Conservation (phyloP, 495 filamentous ascomycete genomes). For the Aspergillus funiculosus region DNA sequence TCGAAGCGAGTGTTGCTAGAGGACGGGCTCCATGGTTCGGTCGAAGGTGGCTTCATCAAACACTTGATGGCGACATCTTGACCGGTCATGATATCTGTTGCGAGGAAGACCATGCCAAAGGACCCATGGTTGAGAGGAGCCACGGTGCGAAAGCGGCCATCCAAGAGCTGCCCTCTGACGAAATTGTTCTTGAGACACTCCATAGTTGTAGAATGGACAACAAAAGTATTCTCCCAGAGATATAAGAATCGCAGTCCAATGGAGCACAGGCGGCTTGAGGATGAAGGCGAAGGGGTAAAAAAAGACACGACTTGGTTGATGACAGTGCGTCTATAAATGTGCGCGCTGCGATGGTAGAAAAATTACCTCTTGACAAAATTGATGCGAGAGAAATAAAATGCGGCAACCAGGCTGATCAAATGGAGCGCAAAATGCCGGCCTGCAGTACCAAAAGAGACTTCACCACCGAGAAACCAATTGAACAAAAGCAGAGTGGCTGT, state of each 20-base stretch:
- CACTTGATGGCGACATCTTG: conserved; percentile 91
- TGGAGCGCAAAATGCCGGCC: conserved; percentile 33
- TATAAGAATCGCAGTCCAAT: conserved; percentile 21
- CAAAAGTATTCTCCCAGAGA: conserved; percentile 28
- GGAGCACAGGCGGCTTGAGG: background rate
- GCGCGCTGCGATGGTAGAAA: conserved; percentile 20
- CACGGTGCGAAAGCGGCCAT: conserved; percentile 82
- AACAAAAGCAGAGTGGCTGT: conserved; percentile 13
- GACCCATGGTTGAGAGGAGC: conserved; percentile 97
- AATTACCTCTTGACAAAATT: conserved; percentile 30
- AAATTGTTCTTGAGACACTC: conserved; percentile 75
- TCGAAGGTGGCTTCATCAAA: conserved; percentile 65
- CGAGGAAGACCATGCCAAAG: conserved; percentile 96
- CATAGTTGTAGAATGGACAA: conserved; percentile 45
- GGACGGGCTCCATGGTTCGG: conserved; percentile 49
- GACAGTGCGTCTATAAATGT: conserved; percentile 19
- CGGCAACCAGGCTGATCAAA: conserved; percentile 36
- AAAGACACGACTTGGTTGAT: conserved; percentile 10
- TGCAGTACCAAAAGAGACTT: conserved; percentile 28
- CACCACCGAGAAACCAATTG: conserved; percentile 22
- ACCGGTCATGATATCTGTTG: conserved; percentile 66
- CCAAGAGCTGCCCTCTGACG: conserved; percentile 63
- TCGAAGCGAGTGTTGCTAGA: conserved; percentile 77
- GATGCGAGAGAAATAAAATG: conserved; percentile 34
- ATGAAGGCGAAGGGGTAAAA: background rate